A percentile compares a stretch with the other conserved stretches of the same genome.
phyloP scores from a whole-genome alignment of 2,329 filamentous ascomycete genomes.

The Trichophyton schoenleinii region DNA sequence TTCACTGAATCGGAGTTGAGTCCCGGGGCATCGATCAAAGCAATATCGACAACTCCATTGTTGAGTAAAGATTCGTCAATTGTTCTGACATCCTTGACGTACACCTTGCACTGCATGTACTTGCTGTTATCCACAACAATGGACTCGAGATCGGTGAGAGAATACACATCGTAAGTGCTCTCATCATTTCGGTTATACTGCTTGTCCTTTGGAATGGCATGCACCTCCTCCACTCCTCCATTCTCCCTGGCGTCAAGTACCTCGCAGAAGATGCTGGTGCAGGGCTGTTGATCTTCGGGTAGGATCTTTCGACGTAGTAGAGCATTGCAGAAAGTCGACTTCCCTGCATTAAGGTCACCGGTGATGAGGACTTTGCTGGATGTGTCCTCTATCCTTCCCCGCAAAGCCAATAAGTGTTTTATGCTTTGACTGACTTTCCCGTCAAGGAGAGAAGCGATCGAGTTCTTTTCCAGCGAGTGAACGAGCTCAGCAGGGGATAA shows the following conservation, averaged over 20 bases:
- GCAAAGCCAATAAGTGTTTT: slow-evolving; percentile 71
- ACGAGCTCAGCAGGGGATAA: slow-evolving; percentile 81
- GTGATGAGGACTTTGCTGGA: slow-evolving; percentile 94
- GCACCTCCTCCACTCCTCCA: slow-evolving; percentile 81
- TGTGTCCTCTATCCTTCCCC: slow-evolving; percentile 92
- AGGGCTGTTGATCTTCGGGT: slow-evolving; percentile 94
- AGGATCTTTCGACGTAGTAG: slow-evolving; percentile 80
- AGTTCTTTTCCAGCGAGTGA: slow-evolving; percentile 84
- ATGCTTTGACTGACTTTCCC: slow-evolving; percentile 91
- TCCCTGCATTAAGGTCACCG: slow-evolving; percentile 91
- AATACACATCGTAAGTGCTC: slow-evolving; percentile 81
- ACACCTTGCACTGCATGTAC: slow-evolving; percentile 94
- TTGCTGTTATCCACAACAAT: slow-evolving; percentile 80
- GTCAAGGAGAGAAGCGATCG: slow-evolving; percentile 79
- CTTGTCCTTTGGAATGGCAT: slow-evolving; percentile 74
- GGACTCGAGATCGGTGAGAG: slow-evolving; percentile 64
- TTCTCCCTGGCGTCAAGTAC: slow-evolving; percentile 89
- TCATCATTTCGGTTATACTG: slow-evolving; percentile 83
- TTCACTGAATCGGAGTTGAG: slow-evolving; percentile 93
- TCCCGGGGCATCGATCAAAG: slow-evolving; percentile 89
- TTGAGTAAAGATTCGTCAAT: slow-evolving; percentile 91
- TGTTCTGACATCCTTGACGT: slow-evolving; percentile 75
- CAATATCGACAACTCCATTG: slow-evolving; percentile 96
- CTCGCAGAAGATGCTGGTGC: slow-evolving; percentile 96
- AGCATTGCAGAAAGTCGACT: slow-evolving; percentile 99